Conservation (phyloP, 306 rosid species). For the Acacia crassicarpa region DNA sequence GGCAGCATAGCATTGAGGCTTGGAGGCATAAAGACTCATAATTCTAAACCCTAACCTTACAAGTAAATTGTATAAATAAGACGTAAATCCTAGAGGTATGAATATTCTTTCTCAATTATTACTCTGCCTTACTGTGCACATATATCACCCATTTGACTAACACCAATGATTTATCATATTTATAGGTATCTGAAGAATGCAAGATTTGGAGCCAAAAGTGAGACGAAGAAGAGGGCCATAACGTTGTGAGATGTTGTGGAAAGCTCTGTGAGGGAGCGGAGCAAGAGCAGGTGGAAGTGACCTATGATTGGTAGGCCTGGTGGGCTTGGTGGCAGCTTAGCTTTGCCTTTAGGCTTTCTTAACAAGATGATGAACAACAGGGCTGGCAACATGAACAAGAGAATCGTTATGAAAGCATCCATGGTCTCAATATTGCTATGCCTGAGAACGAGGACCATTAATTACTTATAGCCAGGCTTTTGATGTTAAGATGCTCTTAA, state of each 20-base stretch:
- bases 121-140: too few relatives aligned
- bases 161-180: too few relatives aligned
- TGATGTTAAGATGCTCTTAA: neutral
- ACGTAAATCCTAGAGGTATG: too few relatives aligned
- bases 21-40: too few relatives aligned
- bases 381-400: neutral
- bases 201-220: slow-evolving; percentile 36
- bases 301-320: slow-evolving; percentile 44
- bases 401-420: neutral
- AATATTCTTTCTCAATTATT: too few relatives aligned
- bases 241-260: slow-evolving; percentile 36
- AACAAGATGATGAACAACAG: slow-evolving; percentile 2
- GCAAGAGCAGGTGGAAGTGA: slow-evolving; percentile 38
- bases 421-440: neutral
- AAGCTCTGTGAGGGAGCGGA: slow-evolving; percentile 37
- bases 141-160: too few relatives aligned
- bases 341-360: neutral
- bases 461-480: neutral
- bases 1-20: too few relatives aligned
- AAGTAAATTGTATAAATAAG: too few relatives aligned
- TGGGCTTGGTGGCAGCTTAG: slow-evolving; percentile 38
- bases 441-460: neutral
- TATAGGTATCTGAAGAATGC: too few relatives aligned
- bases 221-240: slow-evolving; percentile 47
- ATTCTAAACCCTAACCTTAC: too few relatives aligned